Base-by-base conservation (phyloP, 768 basidiomycete genomes). In the Coprinopsis strossmayeri region DNA sequence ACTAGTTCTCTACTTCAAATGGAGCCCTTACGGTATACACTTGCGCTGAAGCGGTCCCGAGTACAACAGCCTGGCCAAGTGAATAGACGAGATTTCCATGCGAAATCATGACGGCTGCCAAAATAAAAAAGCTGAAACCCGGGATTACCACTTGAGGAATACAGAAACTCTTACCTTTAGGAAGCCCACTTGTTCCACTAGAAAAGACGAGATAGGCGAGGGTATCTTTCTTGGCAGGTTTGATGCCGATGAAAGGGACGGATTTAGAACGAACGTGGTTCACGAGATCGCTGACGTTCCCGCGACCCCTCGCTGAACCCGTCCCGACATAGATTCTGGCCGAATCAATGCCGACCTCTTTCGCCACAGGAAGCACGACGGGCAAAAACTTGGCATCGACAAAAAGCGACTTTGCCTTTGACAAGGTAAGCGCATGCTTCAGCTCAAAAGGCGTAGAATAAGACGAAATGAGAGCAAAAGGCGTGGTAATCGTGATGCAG, bases 141-240 rank as follows among this genome's bases (percentile, higher is more conserved):
- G 13, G 4, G 27, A 24, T 15, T 17, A 35, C 43, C 20, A 54
- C n/a, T 5, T 28, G 34, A 26, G 39, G 20, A 38, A 49, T 12
- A 17, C 26, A 48, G 23, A 13, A 12, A 23, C 27, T 24, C 49
- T 17, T 23, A 80, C 85, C 84, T 75, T 89, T 89, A 0, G 87
- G 84, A 2, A 81, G 65, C 0, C 87, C 87, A 51, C 75, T 87
- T 0, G 87, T 89, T 20, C 87, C 87, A 55, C 87, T 88, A 0
- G 87, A 89, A 58, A 86, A 87, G 0, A 83, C 67, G 2, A 89
- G 66, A 59, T 88, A 86, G 0, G 82, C 86, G 1, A 87, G 63
- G 0, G 81, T 84, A 50, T 81, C 66, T 25, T 65, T 68, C 15
- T 54, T 64, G 0, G 76, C 83, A 0, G 70, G 66, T 34, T 68